Evolutionary conservation across 106 monocot species (phyloP), one percentile per base, ranked within the genome.

Genomic region (Iris macrosiphon): DNA sequence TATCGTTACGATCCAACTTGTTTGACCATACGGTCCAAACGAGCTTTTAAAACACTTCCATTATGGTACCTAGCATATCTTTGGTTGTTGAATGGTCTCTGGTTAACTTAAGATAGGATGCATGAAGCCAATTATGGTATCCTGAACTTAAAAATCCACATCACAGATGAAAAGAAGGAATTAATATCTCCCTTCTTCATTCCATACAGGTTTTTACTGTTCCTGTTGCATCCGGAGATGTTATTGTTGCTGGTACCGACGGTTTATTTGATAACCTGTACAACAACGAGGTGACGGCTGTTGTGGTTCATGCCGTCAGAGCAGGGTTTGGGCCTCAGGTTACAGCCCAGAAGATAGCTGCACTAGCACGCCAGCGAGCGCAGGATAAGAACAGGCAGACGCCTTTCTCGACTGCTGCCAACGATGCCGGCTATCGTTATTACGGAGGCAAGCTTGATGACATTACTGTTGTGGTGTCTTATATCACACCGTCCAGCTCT

Each of bases 201-300:
- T 35, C 7, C 4, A 35, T 35, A 22, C 57, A 79, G 79, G 79
- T 79, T 0, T 79, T 74, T 51, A 50, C 52, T 30, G 53, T 74
- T 21, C 69, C 73, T 10, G 79, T 79, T 45, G 55, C 69, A 43
- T 30, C 74, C 41, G 79, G 79, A 2, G 79, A 79, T 44, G 65
- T 74, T n/a, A 61, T 79, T 7, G 63, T 74, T 24, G 74, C 69
- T 26, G 74, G 79, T 49, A 69, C 79, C 16, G 79, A 79, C 17
- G 79, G 79, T 3, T 49, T 79, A 18, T 79, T 79, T 61, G 79
- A 79, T 45, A 79, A 79, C 31, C 44, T 79, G 14, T 74, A 74
- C 74, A 69, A 65, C 31, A 70, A 70, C 27, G 79, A 74, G 32
- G 49, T 79, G 11, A 57, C 49, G 8, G 65, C 74, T 7, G 64